phyloP scores from a whole-genome alignment of 192 early-diverging fungal species.

The Thoreauomyces humboldtii region DNA sequence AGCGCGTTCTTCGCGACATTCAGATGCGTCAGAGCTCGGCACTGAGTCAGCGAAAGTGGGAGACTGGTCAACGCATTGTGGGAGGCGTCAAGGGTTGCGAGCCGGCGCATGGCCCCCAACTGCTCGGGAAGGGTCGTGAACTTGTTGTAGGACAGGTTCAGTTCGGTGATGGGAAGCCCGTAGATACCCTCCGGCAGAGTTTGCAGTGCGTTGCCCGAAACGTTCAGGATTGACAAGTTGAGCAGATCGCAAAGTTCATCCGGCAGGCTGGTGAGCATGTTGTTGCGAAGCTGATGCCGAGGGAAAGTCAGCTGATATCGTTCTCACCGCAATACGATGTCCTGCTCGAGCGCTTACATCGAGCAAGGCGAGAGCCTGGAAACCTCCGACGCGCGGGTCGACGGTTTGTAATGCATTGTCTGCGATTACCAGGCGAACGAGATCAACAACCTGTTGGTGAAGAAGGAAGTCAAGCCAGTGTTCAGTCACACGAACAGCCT shows the following conservation, averaged over 20 bases:
- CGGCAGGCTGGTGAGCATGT: conserved; percentile 34
- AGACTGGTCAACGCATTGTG: background rate
- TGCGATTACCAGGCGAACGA: conserved; percentile 35
- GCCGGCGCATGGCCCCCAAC: background rate
- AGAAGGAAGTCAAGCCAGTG: background rate
- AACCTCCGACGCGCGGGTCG: conserved; percentile 32
- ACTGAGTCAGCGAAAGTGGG: conserved; percentile 10
- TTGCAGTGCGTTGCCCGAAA: conserved; percentile 32
- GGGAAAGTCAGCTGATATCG: too few species aligned
- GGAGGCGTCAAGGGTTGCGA: background rate
- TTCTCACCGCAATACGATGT: background rate
- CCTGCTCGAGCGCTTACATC: conserved; percentile 34
- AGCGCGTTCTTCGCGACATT: conserved; percentile 37
- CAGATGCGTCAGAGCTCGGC: conserved; percentile 25
- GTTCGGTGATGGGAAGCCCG: conserved; percentile 10
- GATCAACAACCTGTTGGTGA: conserved; percentile 31
- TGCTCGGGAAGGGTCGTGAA: background rate
- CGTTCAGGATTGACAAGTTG: conserved; percentile 34
- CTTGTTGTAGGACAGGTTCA: conserved; percentile 30
- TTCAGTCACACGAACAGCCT: background rate
- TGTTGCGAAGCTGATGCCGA: conserved; percentile 45
- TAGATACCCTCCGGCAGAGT: conserved; percentile 24
- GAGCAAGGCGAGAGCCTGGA: conserved; percentile 36
- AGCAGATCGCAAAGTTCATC: conserved; percentile 16
- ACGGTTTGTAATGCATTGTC: conserved; percentile 39